Base-by-base conservation (phyloP, 768 basidiomycete species). In the Paxillus involutus region DNA sequence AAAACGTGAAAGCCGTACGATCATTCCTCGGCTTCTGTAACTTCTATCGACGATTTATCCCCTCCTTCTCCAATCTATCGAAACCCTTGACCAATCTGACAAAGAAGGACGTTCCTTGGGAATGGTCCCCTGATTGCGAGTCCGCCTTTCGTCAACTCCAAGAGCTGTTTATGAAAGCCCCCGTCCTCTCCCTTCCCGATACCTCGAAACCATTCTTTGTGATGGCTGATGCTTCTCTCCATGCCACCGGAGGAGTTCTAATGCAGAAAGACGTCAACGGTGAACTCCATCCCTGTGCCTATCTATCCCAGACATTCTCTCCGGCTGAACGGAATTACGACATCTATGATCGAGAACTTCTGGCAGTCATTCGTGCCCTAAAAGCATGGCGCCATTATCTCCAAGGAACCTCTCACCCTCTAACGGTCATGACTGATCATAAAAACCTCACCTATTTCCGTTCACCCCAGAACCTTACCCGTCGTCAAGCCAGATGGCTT, bases 321-420 rank as follows among this genome's bases (percentile, higher is more conserved):
- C 21, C 61, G 0, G 62, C 74, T 0, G 74, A 84, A 58, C 32
- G 61, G 1, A 83, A 82, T 59, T 82, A 83, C 55, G 65, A 78
- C 13, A 73, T 78, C 17, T 71, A 80, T 53, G 74, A 84, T 53
- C 0, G 29, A 0, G 43, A 62, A 61, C 49, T 62, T 1, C 33
- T 61, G 0, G 11, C 39, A 0, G 17, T 61, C 4, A 46, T 61
- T 1, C 0, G 2, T 0, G 47, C 45, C 3, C 21, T 61, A 0
- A 46, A 56, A 14, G 3, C 29, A 0, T 61, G 53, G 71, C 48
- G 65, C 29, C 59, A 71, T 29, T 76, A 71, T 58, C 63, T 77
- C 6, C 58, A 71, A 10, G 65, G 74, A 11, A 63, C 70, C 10
- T 45, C 53, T 61, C 39, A 55, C 63, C 51, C 70, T 52, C 2